phyloP scores from a whole-genome alignment of 306 rosid genomes.

The Argentina anserina region DNA sequence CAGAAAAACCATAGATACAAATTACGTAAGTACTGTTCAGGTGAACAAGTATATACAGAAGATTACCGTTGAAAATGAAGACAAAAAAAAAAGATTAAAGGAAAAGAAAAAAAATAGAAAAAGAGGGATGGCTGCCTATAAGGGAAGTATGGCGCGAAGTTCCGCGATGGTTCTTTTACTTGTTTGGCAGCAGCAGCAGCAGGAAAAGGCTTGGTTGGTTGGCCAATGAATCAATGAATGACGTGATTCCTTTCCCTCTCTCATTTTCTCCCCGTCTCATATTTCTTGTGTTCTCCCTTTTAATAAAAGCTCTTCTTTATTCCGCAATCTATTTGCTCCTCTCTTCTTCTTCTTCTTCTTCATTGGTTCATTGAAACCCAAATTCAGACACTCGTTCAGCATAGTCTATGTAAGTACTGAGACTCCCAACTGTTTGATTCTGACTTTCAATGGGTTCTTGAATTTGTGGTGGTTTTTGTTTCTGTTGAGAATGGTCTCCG shows the following conservation, averaged over 20 bases:
- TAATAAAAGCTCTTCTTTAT: not conserved
- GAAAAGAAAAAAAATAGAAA: not conserved
- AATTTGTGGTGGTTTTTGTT: conserved; percentile 8
- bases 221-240: conserved; percentile 1
- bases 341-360: not conserved
- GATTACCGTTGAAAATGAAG: not conserved
- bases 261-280: not conserved
- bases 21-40: no score
- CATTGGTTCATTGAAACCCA: conserved; percentile 24
- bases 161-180: conserved; percentile 13
- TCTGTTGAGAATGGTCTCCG: conserved; percentile 6
- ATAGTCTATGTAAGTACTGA: conserved; percentile 20
- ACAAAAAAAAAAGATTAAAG: not conserved
- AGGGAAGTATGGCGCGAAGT: conserved; percentile 30
- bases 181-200: not conserved
- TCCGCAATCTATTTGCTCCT: not conserved
- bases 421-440: conserved; percentile 20
- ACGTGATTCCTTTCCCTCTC: not conserved
- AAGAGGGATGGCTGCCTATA: not conserved
- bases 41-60: no score
- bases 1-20: no score
- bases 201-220: conserved; percentile 6
- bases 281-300: not conserved
- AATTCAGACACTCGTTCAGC: not conserved
- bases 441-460: conserved; percentile 6